Base-by-base conservation (phyloP, 2,329 filamentous ascomycete species). In the Nannizziopsis barbatae region DNA sequence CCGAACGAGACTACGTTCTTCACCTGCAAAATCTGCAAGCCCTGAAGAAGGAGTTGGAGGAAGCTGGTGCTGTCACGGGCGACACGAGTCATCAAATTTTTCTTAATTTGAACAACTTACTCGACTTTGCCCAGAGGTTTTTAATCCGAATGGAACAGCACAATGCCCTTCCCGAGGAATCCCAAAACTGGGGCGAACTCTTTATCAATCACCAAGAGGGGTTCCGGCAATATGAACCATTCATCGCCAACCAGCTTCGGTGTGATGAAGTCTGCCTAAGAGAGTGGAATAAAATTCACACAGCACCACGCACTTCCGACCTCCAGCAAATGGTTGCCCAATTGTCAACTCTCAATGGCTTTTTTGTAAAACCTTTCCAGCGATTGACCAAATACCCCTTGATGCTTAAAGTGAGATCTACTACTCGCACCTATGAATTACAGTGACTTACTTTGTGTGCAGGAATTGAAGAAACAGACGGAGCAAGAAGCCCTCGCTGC, bases 1-100 rank as follows among this genome's bases (percentile, higher is more conserved):
- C 90, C 1, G 92, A 98, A 67, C 82, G 92, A 53, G 95, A 95
- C 67, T 98, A 98, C 58, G 92, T 96, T 3, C 89, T 96, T 64
- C 92, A 98, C 70, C 71, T 98, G 46, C 90, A 96, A 64, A 90
- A 95, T 57, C 68, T 98, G 32, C 88, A 96, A 64, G 83, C 89
- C 43, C 76, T 96, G 61, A 96, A 95, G 70, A 90, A 86, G 67
- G 79, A 83, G 18, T 74, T 96, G 48, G 88, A 95, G 58, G 84
- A 93, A 62, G 88, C 83, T 56, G 88, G 88, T 33, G 80, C 87
- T 33, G 80, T 96, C 54, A 84, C 86, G 1, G 90, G 92, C 47
- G 92, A 98, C 63, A 79, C 83, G 8, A 83, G 95, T 17, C 89
- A 96, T 68, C 81, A 89, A 61, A 95, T 98, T 53, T 98, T 98